These are phyloP conservation scores for Emmonsiellopsis sp. DNA, from an alignment of 2,329 filamentous ascomycete genomes.

Conservation along the genomic window DNA sequence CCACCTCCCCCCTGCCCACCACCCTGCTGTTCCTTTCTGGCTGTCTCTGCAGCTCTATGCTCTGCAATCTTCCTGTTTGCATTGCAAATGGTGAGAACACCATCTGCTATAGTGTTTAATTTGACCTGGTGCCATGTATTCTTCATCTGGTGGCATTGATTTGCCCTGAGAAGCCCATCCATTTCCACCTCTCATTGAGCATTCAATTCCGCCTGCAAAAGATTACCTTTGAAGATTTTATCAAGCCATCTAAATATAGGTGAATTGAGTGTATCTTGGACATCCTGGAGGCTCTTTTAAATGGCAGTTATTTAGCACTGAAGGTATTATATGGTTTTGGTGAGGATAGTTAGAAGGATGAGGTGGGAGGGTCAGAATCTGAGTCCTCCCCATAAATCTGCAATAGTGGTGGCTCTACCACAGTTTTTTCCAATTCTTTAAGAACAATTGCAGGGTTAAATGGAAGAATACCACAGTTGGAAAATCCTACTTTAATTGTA, in stretches of 20 bases:
- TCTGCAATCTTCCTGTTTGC: neutral
- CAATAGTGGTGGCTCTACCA: no score
- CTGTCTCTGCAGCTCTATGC: no score
- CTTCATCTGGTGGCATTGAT: neutral
- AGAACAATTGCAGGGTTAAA: no score
- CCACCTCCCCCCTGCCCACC: no score
- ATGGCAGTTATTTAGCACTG: neutral
- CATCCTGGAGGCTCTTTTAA: neutral
- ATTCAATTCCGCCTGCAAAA: neutral
- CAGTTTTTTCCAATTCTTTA: fast-evolving
- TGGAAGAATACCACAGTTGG: no score
- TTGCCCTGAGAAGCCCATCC: neutral
- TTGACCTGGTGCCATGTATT: neutral
- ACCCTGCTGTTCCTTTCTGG: no score
- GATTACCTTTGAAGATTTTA: neutral
- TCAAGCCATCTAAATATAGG: neutral
- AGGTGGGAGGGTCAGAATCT: no score
- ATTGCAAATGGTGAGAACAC: neutral
- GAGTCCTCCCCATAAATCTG: no score
- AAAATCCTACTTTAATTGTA: no score
- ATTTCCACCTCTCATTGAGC: neutral
- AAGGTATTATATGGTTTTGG: neutral
- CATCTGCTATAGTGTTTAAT: neutral
- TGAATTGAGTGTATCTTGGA: neutral
- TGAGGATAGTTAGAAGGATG: neutral